A percentile compares a stretch with the other conserved stretches of the same genome.
Conservation (phyloP, 139 green algal species). For the Coelastrella sp. region DNA sequence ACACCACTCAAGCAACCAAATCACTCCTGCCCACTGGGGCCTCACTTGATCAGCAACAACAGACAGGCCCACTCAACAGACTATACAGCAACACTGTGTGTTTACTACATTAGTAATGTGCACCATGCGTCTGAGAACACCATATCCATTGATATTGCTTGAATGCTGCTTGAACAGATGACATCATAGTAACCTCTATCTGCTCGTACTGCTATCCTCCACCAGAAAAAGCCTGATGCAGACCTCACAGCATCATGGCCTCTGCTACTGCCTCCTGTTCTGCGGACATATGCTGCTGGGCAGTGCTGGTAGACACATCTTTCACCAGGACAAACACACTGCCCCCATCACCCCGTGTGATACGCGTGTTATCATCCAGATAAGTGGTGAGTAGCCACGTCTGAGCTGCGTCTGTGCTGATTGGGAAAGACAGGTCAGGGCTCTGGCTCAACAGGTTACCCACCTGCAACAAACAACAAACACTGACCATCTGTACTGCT, state of each 20-base stretch:
- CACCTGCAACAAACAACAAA: conserved; percentile 35
- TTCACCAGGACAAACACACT: conserved; percentile 75
- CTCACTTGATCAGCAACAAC: too few species aligned
- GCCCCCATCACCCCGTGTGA: conserved; percentile 68
- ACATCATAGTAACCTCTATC: too few species aligned
- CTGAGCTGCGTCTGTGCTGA: conserved; percentile 50
- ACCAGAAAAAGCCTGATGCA: too few species aligned
- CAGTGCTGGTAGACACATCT: conserved; percentile 32
- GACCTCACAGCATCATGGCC: conserved; percentile 38
- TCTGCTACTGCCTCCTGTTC: conserved; percentile 41
- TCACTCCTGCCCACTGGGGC: too few species aligned
- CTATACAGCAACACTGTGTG: too few species aligned
- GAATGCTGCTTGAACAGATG: too few species aligned
- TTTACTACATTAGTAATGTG: too few species aligned
- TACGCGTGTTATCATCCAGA: conserved; percentile 81
- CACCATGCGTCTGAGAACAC: too few species aligned
- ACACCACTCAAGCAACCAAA: too few species aligned
- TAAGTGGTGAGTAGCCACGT: conserved; percentile 91
- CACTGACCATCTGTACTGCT: background rate
- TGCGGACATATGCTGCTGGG: background rate
- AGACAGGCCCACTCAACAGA: too few species aligned
- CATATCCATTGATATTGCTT: too few species aligned
- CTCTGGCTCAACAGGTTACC: conserved; percentile 60
- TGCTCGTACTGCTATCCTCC: too few species aligned
- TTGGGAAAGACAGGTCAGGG: conserved; percentile 74